Evolutionary conservation across 345 rosid genomes (phyloP).

Genomic region (Gossypium longicalyx): DNA sequence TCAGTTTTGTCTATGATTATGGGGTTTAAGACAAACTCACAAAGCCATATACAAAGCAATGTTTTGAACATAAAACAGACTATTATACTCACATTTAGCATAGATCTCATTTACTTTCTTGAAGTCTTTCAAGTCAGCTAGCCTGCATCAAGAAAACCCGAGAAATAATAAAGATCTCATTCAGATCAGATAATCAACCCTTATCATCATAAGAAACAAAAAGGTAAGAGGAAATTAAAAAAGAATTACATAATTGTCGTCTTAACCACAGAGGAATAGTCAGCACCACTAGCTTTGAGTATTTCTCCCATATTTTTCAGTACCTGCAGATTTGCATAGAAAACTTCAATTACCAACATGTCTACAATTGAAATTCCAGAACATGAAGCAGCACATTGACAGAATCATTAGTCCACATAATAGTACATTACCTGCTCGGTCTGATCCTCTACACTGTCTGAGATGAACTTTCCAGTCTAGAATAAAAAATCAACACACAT

Average conservation of each 20-base stretch:
- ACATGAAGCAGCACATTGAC: background rate
- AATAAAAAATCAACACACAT: slow-evolving; percentile 18
- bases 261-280: slow-evolving; percentile 17
- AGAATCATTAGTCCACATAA: background rate
- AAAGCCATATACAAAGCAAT: background rate
- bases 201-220: background rate
- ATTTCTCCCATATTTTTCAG: slow-evolving; percentile 18
- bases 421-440: slow-evolving; percentile 7
- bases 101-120: slow-evolving; percentile 85
- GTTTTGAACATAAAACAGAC: background rate
- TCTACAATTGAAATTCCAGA: background rate
- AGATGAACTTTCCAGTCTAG: slow-evolving; percentile 54
- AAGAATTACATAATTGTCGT: slow-evolving; percentile 1
- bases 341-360: background rate
- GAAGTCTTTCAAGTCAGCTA: slow-evolving; percentile 93
- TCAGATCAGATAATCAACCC: background rate
- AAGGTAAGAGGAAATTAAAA: background rate
- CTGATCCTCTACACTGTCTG: slow-evolving; percentile 15
- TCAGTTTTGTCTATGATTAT: background rate
- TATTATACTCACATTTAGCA: background rate
- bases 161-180: background rate
- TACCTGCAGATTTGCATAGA: background rate
- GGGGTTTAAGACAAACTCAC: background rate
- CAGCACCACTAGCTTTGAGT: slow-evolving; percentile 14
- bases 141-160: slow-evolving; percentile 40